phyloP scores from a whole-genome alignment of 2,329 filamentous ascomycete genomes.

The Lomentospora prolificans region DNA sequence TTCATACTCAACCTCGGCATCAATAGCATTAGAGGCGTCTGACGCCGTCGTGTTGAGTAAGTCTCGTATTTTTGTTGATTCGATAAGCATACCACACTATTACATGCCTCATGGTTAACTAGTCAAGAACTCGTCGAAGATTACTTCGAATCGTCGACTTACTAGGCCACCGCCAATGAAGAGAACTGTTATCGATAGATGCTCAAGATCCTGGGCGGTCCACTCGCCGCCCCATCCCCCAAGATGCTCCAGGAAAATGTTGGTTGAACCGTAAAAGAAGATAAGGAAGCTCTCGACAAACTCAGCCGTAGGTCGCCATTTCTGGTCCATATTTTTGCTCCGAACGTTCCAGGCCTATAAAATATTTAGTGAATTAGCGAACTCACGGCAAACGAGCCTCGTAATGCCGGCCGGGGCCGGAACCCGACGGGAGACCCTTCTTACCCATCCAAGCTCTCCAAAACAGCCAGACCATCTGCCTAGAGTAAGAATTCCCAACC shows the following conservation, averaged over 20 bases:
- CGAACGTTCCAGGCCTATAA: slow-evolving; percentile 74
- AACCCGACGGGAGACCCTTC: too few species aligned
- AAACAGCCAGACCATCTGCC: slow-evolving; percentile 88
- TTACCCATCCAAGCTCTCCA: slow-evolving; percentile 75
- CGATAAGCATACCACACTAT: slow-evolving; percentile 73
- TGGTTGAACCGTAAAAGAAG: slow-evolving; percentile 78
- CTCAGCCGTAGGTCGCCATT: slow-evolving; percentile 71
- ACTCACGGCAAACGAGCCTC: too few species aligned
- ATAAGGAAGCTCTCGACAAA: slow-evolving; percentile 86
- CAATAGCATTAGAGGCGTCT: slow-evolving; percentile 26
- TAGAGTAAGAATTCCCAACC: slow-evolving; percentile 78
- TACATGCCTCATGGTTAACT: not conserved
- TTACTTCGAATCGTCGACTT: slow-evolving; percentile 24
- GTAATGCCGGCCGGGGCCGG: too few species aligned
- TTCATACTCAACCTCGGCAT: slow-evolving; percentile 26
- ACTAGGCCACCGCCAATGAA: slow-evolving; percentile 89
- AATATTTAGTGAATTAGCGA: not conserved
- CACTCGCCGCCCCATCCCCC: slow-evolving; percentile 61
- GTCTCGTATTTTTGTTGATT: slow-evolving; percentile 60
- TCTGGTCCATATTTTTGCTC: slow-evolving; percentile 45
- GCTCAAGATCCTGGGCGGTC: slow-evolving; percentile 75
- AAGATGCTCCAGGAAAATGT: slow-evolving; percentile 88
- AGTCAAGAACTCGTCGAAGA: not conserved
- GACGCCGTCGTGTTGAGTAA: slow-evolving; percentile 49
- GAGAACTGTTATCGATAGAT: slow-evolving; percentile 83